These are phyloP conservation scores for Poa annua DNA, from an alignment of 176 grass and related monocot genomes.

Conservation along the genomic window DNA sequence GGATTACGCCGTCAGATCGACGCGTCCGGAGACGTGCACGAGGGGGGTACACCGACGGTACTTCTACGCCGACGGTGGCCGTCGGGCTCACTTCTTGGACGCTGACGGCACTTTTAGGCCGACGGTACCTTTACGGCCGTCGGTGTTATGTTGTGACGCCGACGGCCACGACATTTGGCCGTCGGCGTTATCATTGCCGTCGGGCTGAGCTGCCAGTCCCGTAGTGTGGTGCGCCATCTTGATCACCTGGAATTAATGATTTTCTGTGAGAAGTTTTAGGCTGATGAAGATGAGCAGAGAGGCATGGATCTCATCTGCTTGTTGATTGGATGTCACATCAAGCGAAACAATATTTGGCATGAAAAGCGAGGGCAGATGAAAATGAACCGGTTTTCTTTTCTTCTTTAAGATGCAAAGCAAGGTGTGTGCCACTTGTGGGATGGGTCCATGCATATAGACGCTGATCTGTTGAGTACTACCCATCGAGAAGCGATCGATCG, in stretches of 20 bases:
- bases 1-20: too few relatives aligned
- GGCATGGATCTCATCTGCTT: neutral
- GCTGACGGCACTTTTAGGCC: too few relatives aligned
- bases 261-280: neutral
- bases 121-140: too few relatives aligned
- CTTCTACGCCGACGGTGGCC: too few relatives aligned
- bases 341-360: neutral
- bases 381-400: neutral
- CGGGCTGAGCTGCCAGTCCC: too few relatives aligned
- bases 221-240: neutral
- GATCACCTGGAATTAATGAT: neutral
- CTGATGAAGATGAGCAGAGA: neutral
- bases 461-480: neutral
- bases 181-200: too few relatives aligned
- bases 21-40: too few relatives aligned
- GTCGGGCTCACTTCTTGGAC: too few relatives aligned
- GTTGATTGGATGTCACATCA: neutral
- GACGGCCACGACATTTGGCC: too few relatives aligned
- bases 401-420: neutral
- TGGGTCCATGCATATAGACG: constrained; percentile 7
- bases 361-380: neutral
- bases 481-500: neutral
- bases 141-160: too few relatives aligned
- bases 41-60: too few relatives aligned
- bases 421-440: neutral